phyloP scores from a whole-genome alignment of 768 basidiomycete species.

The Daedaleopsis nitida region DNA sequence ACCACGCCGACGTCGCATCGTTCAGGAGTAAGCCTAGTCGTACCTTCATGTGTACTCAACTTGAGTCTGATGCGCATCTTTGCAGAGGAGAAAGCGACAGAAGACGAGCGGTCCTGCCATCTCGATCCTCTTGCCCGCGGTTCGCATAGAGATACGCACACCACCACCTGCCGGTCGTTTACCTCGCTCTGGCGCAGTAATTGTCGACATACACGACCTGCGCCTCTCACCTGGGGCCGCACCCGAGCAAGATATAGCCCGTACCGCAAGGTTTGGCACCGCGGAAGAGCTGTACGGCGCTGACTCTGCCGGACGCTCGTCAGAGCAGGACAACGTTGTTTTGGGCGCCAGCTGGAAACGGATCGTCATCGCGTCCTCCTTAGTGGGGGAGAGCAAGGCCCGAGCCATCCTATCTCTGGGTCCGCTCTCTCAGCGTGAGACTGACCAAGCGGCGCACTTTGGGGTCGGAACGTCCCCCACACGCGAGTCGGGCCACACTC shows the following conservation, averaged over 20 bases:
- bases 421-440: conserved; percentile 29
- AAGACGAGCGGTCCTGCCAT: conserved; percentile 21
- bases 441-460: conserved; percentile 2
- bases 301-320: conserved; percentile 3
- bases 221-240: conserved; percentile 37
- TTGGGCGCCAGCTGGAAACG: conserved; percentile 46
- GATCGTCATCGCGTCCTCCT: conserved; percentile 52
- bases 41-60: not conserved
- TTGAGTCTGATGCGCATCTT: not conserved
- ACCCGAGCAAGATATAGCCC: conserved; percentile 12
- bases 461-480: conserved; percentile 18
- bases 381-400: conserved; percentile 41
- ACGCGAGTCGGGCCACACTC: not conserved
- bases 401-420: conserved; percentile 54
- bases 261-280: conserved; percentile 33
- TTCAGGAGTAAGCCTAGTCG: conserved; percentile 13
- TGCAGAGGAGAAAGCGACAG: not conserved
- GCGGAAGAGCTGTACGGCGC: conserved; percentile 12
- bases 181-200: conserved; percentile 67
- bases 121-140: conserved; percentile 48
- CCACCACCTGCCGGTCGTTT: conserved; percentile 51
- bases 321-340: conserved; percentile 26
- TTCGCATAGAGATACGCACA: conserved; percentile 71
- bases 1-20: not conserved
- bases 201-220: conserved; percentile 64